A percentile compares a stretch with the other conserved stretches of the same genome.
Conservation (phyloP, 768 basidiomycete genomes). For the Leccinum barrowsii region DNA sequence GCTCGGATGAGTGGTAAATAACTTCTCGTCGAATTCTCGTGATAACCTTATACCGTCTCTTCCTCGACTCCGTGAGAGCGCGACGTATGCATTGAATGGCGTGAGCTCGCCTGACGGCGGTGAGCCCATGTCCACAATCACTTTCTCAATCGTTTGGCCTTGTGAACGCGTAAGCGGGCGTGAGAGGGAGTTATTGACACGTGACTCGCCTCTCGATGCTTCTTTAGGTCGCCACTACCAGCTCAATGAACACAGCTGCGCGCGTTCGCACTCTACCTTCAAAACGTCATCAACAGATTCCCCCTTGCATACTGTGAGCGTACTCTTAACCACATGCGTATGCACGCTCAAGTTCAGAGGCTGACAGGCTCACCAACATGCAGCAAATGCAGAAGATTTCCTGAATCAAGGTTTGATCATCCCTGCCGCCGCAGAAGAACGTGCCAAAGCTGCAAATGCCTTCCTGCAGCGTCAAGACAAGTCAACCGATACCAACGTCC, state of each 20-base stretch:
- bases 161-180: too few species aligned
- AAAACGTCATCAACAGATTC: slow-evolving; percentile 39
- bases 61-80: too few species aligned
- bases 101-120: too few species aligned
- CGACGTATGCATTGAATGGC: too few species aligned
- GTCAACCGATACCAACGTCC: slow-evolving; percentile 69
- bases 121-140: too few species aligned
- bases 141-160: too few species aligned
- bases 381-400: slow-evolving; percentile 75
- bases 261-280: not conserved
- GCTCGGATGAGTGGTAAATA: too few species aligned
- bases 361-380: slow-evolving; percentile 79
- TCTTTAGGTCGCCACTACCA: not conserved
- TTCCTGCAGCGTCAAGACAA: slow-evolving; percentile 71
- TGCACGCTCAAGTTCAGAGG: slow-evolving; percentile 4
- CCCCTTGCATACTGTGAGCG: slow-evolving; percentile 50
- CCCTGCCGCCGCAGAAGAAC: slow-evolving; percentile 63
- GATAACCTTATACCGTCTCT: too few species aligned
- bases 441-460: slow-evolving; percentile 71
- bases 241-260: slow-evolving; percentile 5
- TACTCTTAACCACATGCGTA: not conserved
- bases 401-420: slow-evolving; percentile 63
- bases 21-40: too few species aligned
- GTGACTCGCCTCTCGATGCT: slow-evolving; percentile 3
- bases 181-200: too few species aligned